Base-by-base conservation (phyloP, 129 eudicot genomes). In the Arctium minus region DNA sequence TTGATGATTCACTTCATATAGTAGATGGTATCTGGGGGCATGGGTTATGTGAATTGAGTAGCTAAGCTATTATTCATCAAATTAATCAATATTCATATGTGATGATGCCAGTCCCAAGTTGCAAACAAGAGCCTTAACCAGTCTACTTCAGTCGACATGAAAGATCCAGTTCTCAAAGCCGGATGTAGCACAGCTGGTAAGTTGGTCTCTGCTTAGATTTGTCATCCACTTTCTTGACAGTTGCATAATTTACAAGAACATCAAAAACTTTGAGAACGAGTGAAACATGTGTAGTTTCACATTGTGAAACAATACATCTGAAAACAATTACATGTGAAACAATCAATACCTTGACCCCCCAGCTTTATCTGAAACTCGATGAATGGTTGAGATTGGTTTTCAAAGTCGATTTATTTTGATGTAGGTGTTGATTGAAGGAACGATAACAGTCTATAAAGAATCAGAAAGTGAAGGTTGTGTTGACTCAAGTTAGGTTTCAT, bases 81-180 rank as follows among this genome's bases (percentile, higher is more conserved):
- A 71, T 8, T 85, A 62, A 76, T 32, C 38, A 40, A n/a, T 53
- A 15, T 44, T 33, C 9, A 27, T 73, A 42, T 80, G 65, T 86
- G 72, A 73, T 79, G 29, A 17, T 60, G 67, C 30, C 92, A 86
- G 93, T 53, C 86, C 35, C 88, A 86, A 73, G 86, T 81, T 44
- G 83, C 88, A 74, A 92, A 85, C 73, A 86, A 86, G 78, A 88
- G 73, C 73, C 70, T 78, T 72, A 84, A 80, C 80, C 91, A 86
- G 76, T 68, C 93, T 33, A 79, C 83, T 48, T 62, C 70, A 48
- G 38, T 11, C 40, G 86, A 69, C 73, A 84, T 87, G 62, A 87
- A 81, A 70, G 89, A 88, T 73, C 88, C 75, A 81, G 84, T 72
- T 42, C 64, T 80, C 75, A 88, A 88, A 81, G 86, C 42, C 75